Evolutionary conservation across 345 rosid species (phyloP).

Genomic region (Geranium brycei): DNA sequence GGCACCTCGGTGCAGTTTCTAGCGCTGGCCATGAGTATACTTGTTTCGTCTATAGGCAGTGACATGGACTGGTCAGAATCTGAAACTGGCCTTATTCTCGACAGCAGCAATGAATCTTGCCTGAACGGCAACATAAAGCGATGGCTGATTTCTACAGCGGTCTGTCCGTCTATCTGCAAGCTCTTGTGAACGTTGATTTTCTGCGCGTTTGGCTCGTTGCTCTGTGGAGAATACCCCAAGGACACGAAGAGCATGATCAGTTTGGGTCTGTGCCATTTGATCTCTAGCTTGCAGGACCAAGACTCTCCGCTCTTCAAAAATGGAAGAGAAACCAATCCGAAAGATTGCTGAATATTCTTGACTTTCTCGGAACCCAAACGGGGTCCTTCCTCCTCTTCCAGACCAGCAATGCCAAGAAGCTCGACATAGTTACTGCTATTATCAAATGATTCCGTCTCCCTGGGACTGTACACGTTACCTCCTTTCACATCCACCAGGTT

Average conservation of each 20-base stretch:
- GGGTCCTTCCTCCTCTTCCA: constrained; percentile 44
- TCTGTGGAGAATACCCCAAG: constrained; percentile 58
- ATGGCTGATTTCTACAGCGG: constrained; percentile 46
- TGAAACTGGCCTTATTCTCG: constrained; percentile 41
- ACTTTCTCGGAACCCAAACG: constrained; percentile 35
- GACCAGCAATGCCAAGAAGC: constrained; percentile 56
- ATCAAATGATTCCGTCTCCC: constrained; percentile 72
- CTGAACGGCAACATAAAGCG: constrained; percentile 63
- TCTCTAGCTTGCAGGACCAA: constrained; percentile 81
- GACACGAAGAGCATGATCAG: constrained; percentile 82
- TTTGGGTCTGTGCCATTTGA: constrained; percentile 83
- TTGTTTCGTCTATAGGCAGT: constrained; percentile 53
- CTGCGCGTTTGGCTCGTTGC: constrained; percentile 39
- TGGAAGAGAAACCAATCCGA: constrained; percentile 84
- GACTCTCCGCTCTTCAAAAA: constrained; percentile 50
- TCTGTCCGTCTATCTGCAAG: constrained; percentile 84
- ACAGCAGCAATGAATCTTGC: constrained; percentile 57
- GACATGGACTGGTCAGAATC: constrained; percentile 42
- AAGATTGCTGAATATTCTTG: constrained; percentile 72
- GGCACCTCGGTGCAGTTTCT: constrained; percentile 74
- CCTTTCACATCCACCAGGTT: constrained; percentile 87
- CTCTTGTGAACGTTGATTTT: constrained; percentile 82
- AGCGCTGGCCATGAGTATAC: constrained; percentile 50
- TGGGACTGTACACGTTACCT: constrained; percentile 84
- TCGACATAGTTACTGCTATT: constrained; percentile 75